Evolutionary conservation across 176 grass and related monocot genomes (phyloP).

Genomic region (Oryza punctata): DNA sequence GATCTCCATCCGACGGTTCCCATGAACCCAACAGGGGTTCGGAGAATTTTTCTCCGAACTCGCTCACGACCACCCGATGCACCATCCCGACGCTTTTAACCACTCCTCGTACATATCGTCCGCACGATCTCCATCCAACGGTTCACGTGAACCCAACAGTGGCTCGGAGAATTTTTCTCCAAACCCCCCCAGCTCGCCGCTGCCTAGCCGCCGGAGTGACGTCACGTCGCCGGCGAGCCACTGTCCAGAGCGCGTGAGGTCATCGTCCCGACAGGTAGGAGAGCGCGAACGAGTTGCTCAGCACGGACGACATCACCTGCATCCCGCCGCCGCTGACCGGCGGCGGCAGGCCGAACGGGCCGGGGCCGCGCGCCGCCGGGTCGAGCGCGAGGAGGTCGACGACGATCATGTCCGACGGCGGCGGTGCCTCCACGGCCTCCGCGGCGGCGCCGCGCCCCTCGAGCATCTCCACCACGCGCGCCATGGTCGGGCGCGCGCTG

Average conservation of each 20-base stretch:
- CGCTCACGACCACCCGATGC: too few species aligned
- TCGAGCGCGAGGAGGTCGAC: conserved; percentile 46
- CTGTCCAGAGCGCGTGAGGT: neutral
- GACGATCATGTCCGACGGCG: conserved; percentile 50
- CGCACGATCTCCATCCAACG: too few species aligned
- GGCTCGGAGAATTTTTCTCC: too few species aligned
- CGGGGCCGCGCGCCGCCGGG: neutral
- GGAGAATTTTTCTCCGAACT: too few species aligned
- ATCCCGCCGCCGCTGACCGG: neutral
- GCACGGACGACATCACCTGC: conserved; percentile 7
- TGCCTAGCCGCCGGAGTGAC: too few species aligned
- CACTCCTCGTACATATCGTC: too few species aligned
- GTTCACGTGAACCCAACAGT: neutral
- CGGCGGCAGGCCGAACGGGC: neutral
- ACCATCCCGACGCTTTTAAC: too few species aligned
- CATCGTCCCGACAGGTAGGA: conserved; percentile 49
- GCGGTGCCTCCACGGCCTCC: conserved; percentile 39
- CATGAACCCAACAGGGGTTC: neutral
- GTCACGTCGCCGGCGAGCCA: neutral
- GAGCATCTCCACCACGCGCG: conserved; percentile 74
- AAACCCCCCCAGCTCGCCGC: too few species aligned
- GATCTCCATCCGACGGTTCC: neutral
- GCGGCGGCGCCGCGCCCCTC: conserved; percentile 39
- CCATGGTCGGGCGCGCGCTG: conserved; percentile 55
- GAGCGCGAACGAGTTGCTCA: conserved; percentile 40